These are phyloP conservation scores for Zalerion maritima DNA, from an alignment of 495 filamentous ascomycete genomes.

Conservation along the genomic window DNA sequence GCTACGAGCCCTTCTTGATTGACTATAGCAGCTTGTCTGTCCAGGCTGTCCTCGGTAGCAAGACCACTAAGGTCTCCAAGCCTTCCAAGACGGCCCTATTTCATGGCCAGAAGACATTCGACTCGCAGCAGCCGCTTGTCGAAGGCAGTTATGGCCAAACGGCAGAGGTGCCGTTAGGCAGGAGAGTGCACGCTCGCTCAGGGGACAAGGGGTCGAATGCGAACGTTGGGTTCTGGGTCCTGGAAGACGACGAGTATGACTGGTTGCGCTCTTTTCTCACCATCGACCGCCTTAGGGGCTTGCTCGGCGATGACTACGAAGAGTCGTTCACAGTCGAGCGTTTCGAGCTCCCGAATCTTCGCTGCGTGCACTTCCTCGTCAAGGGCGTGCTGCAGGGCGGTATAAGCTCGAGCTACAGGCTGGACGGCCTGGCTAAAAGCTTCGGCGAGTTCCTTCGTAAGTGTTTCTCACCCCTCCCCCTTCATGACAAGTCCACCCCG, in stretches of 20 bases:
- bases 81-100: no score
- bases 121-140: conserved; percentile 14
- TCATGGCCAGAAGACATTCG: conserved; percentile 19
- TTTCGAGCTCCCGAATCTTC: conserved; percentile 30
- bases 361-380: conserved; percentile 40
- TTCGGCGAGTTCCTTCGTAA: conserved; percentile 41
- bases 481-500: no score
- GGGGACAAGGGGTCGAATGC: conserved; percentile 40
- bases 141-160: conserved; percentile 24
- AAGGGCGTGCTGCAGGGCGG: conserved; percentile 39
- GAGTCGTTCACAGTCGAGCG: conserved; percentile 32
- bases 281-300: conserved; percentile 17
- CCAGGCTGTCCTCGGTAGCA: no score
- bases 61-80: no score
- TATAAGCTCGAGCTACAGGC: conserved; percentile 32
- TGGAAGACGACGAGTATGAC: conserved; percentile 33
- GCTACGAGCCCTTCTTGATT: no score
- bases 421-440: conserved; percentile 43
- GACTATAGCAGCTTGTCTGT: no score
- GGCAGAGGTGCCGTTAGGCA: conserved; percentile 27
- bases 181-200: conserved; percentile 33
- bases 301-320: conserved; percentile 27
- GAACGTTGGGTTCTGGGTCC: conserved; percentile 40
- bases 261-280: conserved; percentile 36
- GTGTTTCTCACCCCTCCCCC: no score